Conservation (phyloP, 1,284 basidiomycete species). For the Puccinia triticina region DNA sequence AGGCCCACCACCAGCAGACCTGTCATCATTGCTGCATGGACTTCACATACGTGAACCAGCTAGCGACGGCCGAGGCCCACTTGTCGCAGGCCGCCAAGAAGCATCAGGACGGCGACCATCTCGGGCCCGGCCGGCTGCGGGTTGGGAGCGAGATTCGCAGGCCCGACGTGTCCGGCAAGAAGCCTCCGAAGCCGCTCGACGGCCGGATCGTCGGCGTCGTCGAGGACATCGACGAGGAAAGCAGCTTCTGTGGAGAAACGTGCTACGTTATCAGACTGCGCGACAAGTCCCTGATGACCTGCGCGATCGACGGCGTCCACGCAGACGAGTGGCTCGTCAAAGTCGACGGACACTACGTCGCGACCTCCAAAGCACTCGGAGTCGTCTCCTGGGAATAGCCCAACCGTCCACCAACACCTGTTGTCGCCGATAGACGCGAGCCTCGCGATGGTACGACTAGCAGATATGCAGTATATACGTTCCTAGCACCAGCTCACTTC, state of each 20-base stretch:
- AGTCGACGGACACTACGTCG: neutral
- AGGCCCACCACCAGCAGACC: neutral
- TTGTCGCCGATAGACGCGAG: too few species aligned
- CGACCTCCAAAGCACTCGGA: neutral
- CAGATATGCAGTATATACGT: too few species aligned
- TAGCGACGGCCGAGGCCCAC: neutral
- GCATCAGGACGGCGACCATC: neutral
- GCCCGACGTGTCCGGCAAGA: neutral
- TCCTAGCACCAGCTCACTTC: too few species aligned
- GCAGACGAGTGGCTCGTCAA: neutral
- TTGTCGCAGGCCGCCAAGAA: neutral
- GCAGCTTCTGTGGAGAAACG: neutral
- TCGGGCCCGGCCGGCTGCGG: neutral
- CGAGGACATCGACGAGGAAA: neutral
- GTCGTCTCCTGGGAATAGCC: neutral
- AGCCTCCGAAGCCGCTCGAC: neutral
- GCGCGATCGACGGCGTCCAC: neutral
- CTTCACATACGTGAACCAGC: neutral
- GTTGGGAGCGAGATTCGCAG: neutral
- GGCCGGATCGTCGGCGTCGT: neutral
- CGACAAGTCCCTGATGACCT: neutral
- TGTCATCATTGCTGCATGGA: neutral
- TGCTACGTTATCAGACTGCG: slow-evolving; percentile 5
- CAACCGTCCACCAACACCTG: too few species aligned
- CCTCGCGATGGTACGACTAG: too few species aligned